Conservation (phyloP, 352 stramenopile genomes). For the Blastocystis sp. region DNA sequence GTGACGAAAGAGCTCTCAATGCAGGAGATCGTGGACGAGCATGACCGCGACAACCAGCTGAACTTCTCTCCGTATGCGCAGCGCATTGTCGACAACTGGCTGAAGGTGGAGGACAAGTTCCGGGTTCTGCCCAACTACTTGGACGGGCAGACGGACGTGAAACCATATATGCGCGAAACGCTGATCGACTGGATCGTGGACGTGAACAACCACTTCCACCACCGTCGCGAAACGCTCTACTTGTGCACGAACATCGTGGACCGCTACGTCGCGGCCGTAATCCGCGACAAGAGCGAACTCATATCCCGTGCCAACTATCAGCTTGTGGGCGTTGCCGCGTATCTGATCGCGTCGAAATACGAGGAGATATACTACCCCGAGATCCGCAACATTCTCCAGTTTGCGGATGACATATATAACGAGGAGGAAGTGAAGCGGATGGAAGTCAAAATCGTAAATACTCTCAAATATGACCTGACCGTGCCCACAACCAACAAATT, state of each 20-base stretch:
- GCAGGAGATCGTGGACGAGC: conserved; percentile 65
- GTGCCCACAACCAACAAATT: conserved; percentile 92
- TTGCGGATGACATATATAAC: conserved; percentile 95
- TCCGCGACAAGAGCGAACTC: conserved; percentile 78
- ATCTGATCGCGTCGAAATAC: conserved; percentile 98
- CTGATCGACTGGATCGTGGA: conserved; percentile 99
- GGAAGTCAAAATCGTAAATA: conserved; percentile 93
- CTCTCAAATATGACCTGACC: conserved; percentile 93
- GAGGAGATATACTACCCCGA: conserved; percentile 98
- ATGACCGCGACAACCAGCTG: conserved; percentile 55
- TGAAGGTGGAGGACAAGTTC: conserved; percentile 71
- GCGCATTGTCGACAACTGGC: conserved; percentile 71
- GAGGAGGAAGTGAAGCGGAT: conserved; percentile 86
- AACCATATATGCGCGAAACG: conserved; percentile 97
- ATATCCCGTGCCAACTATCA: conserved; percentile 92
- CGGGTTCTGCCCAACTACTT: conserved; percentile 82
- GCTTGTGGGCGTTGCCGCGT: conserved; percentile 91
- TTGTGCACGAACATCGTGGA: conserved; percentile 97
- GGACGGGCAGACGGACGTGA: conserved; percentile 92
- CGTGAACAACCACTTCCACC: conserved; percentile 97
- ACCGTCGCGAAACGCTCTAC: conserved; percentile 94
- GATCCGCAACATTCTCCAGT: conserved; percentile 94
- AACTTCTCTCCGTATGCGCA: conserved; percentile 71
- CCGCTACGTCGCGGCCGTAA: conserved; percentile 84
- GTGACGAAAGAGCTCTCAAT: background rate